A percentile compares a stretch with the other conserved stretches of the same genome.
phyloP scores from a whole-genome alignment of 1,284 basidiomycete genomes.

The Ustanciosporium gigantosporum region DNA sequence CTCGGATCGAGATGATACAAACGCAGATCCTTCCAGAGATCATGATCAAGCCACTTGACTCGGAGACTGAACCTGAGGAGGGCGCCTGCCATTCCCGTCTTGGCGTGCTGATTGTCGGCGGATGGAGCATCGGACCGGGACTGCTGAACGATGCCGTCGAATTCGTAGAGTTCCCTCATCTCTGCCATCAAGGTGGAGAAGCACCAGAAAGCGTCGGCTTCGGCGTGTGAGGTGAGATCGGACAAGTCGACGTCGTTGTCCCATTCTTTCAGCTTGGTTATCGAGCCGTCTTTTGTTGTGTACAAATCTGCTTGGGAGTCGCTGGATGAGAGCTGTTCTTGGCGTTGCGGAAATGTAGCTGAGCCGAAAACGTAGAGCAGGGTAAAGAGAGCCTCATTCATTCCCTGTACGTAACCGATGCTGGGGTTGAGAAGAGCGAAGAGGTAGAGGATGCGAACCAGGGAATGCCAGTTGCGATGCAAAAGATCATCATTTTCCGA shows the following conservation, averaged over 20 bases:
- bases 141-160: slow-evolving; percentile 46
- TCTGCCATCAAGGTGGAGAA: slow-evolving; percentile 55
- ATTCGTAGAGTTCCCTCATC: slow-evolving; percentile 57
- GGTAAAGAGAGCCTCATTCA: slow-evolving; percentile 56
- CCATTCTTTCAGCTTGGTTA: slow-evolving; percentile 5
- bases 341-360: slow-evolving; percentile 7
- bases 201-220: slow-evolving; percentile 60
- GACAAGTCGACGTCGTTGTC: slow-evolving; percentile 18
- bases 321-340: slow-evolving; percentile 5
- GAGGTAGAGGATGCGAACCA: slow-evolving; percentile 56
- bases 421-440: slow-evolving; percentile 58
- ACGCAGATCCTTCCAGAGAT: slow-evolving; percentile 43
- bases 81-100: slow-evolving; percentile 45
- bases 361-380: slow-evolving; percentile 48
- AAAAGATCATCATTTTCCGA: not conserved
- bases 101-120: slow-evolving; percentile 5
- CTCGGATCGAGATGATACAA: slow-evolving; percentile 46
- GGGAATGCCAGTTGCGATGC: slow-evolving; percentile 54
- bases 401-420: slow-evolving; percentile 57
- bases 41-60: slow-evolving; percentile 44
- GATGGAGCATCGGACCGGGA: slow-evolving; percentile 7
- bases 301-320: not conserved
- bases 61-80: slow-evolving; percentile 45
- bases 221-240: slow-evolving; percentile 28
- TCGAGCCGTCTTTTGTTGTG: not conserved